These are phyloP conservation scores for Lupinus albus DNA, from an alignment of 306 rosid genomes.

Conservation along the genomic window DNA sequence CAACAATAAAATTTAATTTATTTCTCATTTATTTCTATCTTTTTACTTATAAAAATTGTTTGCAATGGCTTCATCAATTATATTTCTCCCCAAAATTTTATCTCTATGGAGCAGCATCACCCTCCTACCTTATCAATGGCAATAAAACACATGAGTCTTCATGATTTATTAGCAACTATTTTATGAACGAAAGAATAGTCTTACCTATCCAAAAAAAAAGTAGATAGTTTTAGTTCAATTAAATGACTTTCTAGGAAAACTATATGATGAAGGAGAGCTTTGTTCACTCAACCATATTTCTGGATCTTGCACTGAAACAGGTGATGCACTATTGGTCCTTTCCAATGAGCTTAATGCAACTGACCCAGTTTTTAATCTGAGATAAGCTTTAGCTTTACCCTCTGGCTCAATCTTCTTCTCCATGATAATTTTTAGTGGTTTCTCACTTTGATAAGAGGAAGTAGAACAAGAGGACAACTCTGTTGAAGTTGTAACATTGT, in stretches of 20 bases:
- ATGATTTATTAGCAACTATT: slow-evolving; percentile 54
- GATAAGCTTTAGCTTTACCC: slow-evolving; percentile 37
- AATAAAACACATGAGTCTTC: slow-evolving; percentile 22
- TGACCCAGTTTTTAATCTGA: slow-evolving; percentile 33
- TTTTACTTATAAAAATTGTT: too few species aligned
- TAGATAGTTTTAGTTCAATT: slow-evolving; percentile 26
- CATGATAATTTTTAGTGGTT: slow-evolving; percentile 44
- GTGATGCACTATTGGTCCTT: slow-evolving; percentile 51
- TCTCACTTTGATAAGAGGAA: slow-evolving; percentile 58
- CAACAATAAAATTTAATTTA: too few species aligned
- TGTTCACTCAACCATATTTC: slow-evolving; percentile 77
- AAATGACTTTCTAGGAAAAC: slow-evolving; percentile 60
- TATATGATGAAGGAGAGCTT: slow-evolving; percentile 78
- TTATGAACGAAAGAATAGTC: slow-evolving; percentile 53
- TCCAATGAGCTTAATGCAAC: slow-evolving; percentile 40
- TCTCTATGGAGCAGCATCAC: not conserved
- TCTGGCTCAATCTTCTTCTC: slow-evolving; percentile 38
- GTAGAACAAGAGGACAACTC: slow-evolving; percentile 54
- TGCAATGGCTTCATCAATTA: too few species aligned
- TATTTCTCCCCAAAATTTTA: too few species aligned
- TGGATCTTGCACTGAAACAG: slow-evolving; percentile 71
- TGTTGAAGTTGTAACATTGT: slow-evolving; percentile 47
- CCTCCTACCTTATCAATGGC: not conserved
- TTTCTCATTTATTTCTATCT: too few species aligned
- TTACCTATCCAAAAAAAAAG: too few species aligned